phyloP scores from a whole-genome alignment of 2,329 filamentous ascomycete species.

The Amauroascus verrucosus region DNA sequence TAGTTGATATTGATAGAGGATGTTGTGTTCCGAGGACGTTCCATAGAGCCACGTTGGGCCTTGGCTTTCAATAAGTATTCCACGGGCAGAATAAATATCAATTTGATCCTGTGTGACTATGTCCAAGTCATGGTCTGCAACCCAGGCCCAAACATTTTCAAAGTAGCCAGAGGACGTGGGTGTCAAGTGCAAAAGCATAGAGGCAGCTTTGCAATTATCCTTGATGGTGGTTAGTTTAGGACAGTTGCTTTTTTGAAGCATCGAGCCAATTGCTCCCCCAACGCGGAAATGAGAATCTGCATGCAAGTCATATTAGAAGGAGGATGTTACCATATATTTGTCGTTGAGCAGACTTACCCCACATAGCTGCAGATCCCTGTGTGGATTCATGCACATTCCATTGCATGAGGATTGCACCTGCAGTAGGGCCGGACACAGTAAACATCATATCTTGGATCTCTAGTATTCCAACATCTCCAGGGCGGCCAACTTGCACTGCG shows the following conservation, averaged over 20 bases:
- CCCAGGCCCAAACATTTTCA: slow-evolving; percentile 24
- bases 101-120: slow-evolving; percentile 7
- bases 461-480: slow-evolving; percentile 26
- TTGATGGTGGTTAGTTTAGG: slow-evolving; percentile 19
- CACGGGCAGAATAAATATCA: slow-evolving; percentile 9
- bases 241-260: slow-evolving; percentile 25
- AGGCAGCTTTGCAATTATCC: slow-evolving; percentile 24
- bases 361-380: slow-evolving; percentile 19
- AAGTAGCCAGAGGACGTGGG: slow-evolving; percentile 34
- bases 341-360: not conserved
- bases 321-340: not conserved
- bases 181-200: slow-evolving; percentile 54
- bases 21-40: slow-evolving; percentile 55
- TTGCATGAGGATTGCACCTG: slow-evolving; percentile 30
- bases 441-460: slow-evolving; percentile 32
- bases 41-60: slow-evolving; percentile 52
- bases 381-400: slow-evolving; percentile 27
- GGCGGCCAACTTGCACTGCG: slow-evolving; percentile 22
- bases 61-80: slow-evolving; percentile 14
- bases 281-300: slow-evolving; percentile 31
- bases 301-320: not conserved
- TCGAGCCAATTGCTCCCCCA: slow-evolving; percentile 30
- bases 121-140: slow-evolving; percentile 12
- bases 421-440: slow-evolving; percentile 26
- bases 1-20: slow-evolving; percentile 62